Conservation (phyloP, 306 rosid genomes). For the Cercis canadensis region DNA sequence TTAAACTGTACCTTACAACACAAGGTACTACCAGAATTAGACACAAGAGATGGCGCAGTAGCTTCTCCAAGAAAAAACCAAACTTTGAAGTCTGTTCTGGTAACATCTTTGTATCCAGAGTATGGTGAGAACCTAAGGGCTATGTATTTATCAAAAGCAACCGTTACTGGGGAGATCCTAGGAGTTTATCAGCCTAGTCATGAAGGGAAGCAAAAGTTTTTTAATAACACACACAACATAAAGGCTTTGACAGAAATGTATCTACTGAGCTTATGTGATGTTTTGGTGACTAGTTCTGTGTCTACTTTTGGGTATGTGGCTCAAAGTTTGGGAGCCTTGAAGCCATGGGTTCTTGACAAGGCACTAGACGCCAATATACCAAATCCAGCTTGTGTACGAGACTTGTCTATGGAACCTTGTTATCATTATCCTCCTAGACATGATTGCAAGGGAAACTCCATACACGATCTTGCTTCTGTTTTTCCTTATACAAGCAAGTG, state of each 20-base stretch:
- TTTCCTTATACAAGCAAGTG: conserved; percentile 55
- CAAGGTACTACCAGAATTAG: conserved; percentile 47
- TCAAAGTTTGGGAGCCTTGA: conserved; percentile 57
- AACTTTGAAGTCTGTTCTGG: conserved; percentile 44
- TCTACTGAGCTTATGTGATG: conserved; percentile 47
- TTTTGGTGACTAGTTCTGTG: conserved; percentile 55
- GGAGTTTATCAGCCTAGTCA: conserved; percentile 57
- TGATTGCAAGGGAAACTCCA: conserved; percentile 39
- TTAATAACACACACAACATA: conserved; percentile 49
- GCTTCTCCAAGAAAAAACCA: conserved; percentile 14
- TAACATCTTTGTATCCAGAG: conserved; percentile 55
- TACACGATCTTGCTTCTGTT: conserved; percentile 26
- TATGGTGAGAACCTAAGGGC: conserved; percentile 44
- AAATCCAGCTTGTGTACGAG: conserved; percentile 46
- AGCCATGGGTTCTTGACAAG: conserved; percentile 55
- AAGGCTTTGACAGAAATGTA: conserved; percentile 62
- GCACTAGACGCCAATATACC: conserved; percentile 40
- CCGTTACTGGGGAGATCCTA: conserved; percentile 51
- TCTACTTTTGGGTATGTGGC: conserved; percentile 63
- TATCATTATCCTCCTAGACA: conserved; percentile 50
- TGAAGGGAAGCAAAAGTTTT: conserved; percentile 54
- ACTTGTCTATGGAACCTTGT: conserved; percentile 61
- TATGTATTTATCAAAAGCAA: conserved; percentile 48
- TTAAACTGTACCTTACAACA: conserved; percentile 43
- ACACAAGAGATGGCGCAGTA: not conserved